Conservation (phyloP, 2,329 filamentous ascomycete genomes). For the Dactylellina leptospora region DNA sequence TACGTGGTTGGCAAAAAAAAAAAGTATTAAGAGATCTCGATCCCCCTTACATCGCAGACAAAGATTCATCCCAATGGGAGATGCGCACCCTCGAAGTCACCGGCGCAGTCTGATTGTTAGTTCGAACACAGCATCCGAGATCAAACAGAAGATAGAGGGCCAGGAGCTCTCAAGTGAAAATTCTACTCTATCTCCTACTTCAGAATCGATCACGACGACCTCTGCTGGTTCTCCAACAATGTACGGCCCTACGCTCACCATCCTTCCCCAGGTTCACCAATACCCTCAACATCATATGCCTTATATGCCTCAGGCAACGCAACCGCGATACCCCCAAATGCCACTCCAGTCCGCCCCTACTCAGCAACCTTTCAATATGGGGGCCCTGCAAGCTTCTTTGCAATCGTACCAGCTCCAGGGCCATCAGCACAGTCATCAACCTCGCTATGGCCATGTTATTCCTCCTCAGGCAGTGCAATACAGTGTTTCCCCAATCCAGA, state of each 20-base stretch:
- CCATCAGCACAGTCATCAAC: slow-evolving; percentile 42
- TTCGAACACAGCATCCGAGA: slow-evolving; percentile 51
- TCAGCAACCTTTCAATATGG: slow-evolving; percentile 49
- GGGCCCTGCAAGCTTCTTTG: slow-evolving; percentile 37
- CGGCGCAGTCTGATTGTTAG: slow-evolving; percentile 53
- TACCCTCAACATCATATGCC: slow-evolving; percentile 49
- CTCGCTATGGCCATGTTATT: slow-evolving; percentile 47
- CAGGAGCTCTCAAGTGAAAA: slow-evolving; percentile 27
- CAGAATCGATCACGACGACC: slow-evolving; percentile 27
- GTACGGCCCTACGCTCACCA: slow-evolving; percentile 49
- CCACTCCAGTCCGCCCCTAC: slow-evolving; percentile 34
- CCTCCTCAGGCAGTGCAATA: slow-evolving; percentile 35
- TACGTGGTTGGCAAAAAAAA: slow-evolving; percentile 29
- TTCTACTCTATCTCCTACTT: slow-evolving; percentile 20
- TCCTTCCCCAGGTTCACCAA: slow-evolving; percentile 40
- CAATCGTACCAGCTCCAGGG: slow-evolving; percentile 47
- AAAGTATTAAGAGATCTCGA: slow-evolving; percentile 33
- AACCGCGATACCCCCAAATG: slow-evolving; percentile 37
- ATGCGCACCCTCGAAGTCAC: slow-evolving; percentile 51
- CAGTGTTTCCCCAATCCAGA: slow-evolving; percentile 44
- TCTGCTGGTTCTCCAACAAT: slow-evolving; percentile 46
- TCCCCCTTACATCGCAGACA: slow-evolving; percentile 24
- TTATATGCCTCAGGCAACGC: slow-evolving; percentile 33
- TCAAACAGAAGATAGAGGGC: slow-evolving; percentile 50
- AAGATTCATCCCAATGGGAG: slow-evolving; percentile 52